Percentiles rank a stretch among this genome's conserved stretches.
Evolutionary conservation across 192 early-diverging fungal species (phyloP).

Genomic region (Linnemannia elongata): DNA sequence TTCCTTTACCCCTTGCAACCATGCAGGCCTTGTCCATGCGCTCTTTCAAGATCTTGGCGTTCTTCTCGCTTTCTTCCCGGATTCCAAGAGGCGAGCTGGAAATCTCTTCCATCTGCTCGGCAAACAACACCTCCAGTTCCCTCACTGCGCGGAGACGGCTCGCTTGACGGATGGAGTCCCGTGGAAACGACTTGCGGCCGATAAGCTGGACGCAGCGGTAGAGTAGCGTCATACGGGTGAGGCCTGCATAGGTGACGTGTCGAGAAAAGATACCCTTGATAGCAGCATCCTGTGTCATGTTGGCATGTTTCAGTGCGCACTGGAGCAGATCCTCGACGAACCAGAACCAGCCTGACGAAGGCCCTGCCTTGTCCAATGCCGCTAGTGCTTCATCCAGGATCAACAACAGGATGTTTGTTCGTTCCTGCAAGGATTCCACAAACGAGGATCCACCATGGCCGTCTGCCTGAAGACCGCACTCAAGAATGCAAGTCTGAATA

Average conservation of each 20-base stretch:
- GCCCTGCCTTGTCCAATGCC: slow-evolving; percentile 3
- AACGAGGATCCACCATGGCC: slow-evolving; percentile 28
- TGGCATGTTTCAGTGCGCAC: slow-evolving; percentile 9
- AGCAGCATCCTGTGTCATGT: slow-evolving; percentile 2
- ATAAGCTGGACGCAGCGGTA: neutral
- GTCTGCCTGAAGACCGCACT: slow-evolving; percentile 47
- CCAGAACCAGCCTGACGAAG: slow-evolving; percentile 46
- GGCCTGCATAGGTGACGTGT: slow-evolving; percentile 1
- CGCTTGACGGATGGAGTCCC: neutral
- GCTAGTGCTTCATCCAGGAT: slow-evolving; percentile 1
- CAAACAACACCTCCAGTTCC: slow-evolving; percentile 3
- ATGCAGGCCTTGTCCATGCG: slow-evolving; percentile 22
- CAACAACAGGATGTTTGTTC: slow-evolving; percentile 15
- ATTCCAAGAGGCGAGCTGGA: slow-evolving; percentile 24
- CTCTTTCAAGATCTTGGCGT: slow-evolving; percentile 9
- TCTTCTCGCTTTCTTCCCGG: neutral
- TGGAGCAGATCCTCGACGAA: slow-evolving; percentile 41
- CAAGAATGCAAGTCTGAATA: slow-evolving; percentile 39
- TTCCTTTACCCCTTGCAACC: neutral
- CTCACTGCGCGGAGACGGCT: neutral
- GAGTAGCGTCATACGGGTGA: slow-evolving; percentile 10
- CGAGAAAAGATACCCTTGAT: slow-evolving; percentile 4
- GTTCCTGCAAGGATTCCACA: slow-evolving; percentile 38
- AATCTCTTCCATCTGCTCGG: neutral
- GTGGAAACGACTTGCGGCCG: neutral